These are phyloP conservation scores for Candida nonsorbophila DNA, from an alignment of 805 yeast species.

Conservation along the genomic window DNA sequence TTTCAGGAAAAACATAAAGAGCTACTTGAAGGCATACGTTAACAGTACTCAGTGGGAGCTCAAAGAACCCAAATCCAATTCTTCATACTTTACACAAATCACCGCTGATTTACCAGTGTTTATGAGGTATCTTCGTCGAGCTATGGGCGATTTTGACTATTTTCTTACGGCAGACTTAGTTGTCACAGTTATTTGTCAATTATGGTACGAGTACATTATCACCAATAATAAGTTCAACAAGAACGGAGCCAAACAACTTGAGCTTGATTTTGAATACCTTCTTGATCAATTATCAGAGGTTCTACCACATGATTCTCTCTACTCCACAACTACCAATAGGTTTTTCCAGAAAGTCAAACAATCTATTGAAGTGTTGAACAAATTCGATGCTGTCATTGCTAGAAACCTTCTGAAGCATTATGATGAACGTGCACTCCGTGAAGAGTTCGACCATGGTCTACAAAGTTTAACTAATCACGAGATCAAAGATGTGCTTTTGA, in stretches of 20 bases:
- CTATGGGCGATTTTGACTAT: constrained; percentile 26
- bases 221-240: constrained; percentile 33
- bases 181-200: constrained; percentile 18
- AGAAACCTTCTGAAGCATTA: constrained; percentile 8
- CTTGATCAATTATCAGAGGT: constrained; percentile 13
- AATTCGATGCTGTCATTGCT: constrained; percentile 18
- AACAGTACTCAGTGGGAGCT: constrained; percentile 31
- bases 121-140: constrained; percentile 15
- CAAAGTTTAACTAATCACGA: constrained; percentile 14
- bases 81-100: constrained; percentile 18
- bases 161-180: constrained; percentile 20
- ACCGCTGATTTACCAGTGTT: constrained; percentile 19
- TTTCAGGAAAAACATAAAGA: constrained; percentile 27
- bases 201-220: constrained; percentile 31
- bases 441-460: constrained; percentile 14
- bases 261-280: constrained; percentile 21
- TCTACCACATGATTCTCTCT: constrained; percentile 10
- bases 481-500: constrained; percentile 18
- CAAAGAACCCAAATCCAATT: constrained; percentile 6
- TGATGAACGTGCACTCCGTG: constrained; percentile 14
- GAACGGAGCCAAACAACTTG: constrained; percentile 27
- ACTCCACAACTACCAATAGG: constrained; percentile 18
- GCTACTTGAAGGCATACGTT: constrained; percentile 29
- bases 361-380: constrained; percentile 22
- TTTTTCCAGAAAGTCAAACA: constrained; percentile 20